phyloP scores from a whole-genome alignment of 306 rosid species.

The Hippophae rhamnoides region DNA sequence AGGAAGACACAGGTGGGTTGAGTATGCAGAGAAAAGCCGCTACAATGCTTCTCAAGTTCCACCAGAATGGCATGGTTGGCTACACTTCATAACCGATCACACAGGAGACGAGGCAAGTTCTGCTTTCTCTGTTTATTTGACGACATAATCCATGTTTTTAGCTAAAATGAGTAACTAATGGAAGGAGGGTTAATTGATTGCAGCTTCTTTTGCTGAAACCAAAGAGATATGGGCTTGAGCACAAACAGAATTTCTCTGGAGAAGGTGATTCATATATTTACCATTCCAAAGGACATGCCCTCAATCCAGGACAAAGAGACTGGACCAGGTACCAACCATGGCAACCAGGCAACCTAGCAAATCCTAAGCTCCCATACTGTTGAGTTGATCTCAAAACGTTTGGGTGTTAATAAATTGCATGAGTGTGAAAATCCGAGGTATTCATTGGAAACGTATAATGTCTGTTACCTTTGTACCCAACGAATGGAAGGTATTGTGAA shows the following conservation, averaged over 20 bases:
- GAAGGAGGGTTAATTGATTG: slow-evolving; percentile 13
- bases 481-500: slow-evolving; percentile 2
- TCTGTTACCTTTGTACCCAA: neutral
- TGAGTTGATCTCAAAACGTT: slow-evolving; percentile 13
- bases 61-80: slow-evolving; percentile 99
- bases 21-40: slow-evolving; percentile 86
- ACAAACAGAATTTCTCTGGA: slow-evolving; percentile 80
- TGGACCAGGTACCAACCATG: slow-evolving; percentile 96
- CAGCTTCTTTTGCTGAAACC: slow-evolving; percentile 93
- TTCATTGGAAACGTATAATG: neutral
- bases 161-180: slow-evolving; percentile 5
- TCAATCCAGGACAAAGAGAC: slow-evolving; percentile 83
- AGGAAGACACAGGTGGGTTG: slow-evolving; percentile 99
- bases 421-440: slow-evolving; percentile 5
- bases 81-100: slow-evolving; percentile 80
- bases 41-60: slow-evolving; percentile 99
- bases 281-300: slow-evolving; percentile 96
- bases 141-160: neutral
- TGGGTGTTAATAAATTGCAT: slow-evolving; percentile 16
- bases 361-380: slow-evolving; percentile 21
- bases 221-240: slow-evolving; percentile 71
- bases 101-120: slow-evolving; percentile 86
- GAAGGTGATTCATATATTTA: slow-evolving; percentile 79
- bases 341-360: slow-evolving; percentile 77
- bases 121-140: slow-evolving; percentile 7